phyloP scores from a whole-genome alignment of 225 moss, liverwort and hornwort species.

The Anthoceros angustus region DNA sequence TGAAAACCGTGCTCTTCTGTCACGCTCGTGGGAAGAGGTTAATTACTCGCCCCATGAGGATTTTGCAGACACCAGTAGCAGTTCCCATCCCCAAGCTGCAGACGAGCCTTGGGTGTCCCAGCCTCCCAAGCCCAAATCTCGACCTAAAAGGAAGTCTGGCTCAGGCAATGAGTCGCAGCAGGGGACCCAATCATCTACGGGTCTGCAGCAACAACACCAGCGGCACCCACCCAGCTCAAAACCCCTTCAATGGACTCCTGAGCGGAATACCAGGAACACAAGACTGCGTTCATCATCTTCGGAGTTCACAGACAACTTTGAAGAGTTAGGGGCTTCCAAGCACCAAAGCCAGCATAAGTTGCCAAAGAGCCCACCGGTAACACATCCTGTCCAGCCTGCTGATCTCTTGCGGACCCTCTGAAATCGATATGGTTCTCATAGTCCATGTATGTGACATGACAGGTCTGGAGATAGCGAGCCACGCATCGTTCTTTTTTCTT shows the following conservation, averaged over 20 bases:
- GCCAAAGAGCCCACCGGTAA: neutral
- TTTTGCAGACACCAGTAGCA: neutral
- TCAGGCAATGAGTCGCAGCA: neutral
- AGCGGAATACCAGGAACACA: neutral
- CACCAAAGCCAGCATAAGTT: neutral
- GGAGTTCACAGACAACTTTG: neutral
- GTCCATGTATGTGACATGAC: neutral
- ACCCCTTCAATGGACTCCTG: neutral
- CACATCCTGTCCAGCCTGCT: neutral
- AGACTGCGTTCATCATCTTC: neutral
- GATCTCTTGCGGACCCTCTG: no score
- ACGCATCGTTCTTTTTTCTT: neutral
- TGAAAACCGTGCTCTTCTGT: neutral
- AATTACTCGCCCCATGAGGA: neutral
- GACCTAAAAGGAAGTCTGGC: neutral
- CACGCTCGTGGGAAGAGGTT: neutral
- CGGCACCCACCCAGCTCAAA: neutral
- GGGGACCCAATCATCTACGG: neutral
- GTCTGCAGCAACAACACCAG: neutral
- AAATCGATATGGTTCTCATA: no score
- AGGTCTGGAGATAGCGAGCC: neutral
- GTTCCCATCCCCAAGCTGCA: neutral
- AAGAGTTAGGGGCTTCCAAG: neutral
- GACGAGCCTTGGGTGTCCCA: neutral
- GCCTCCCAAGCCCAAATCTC: neutral